Base-by-base conservation (phyloP, 805 yeast species). In the Kregervanrija delftensis region DNA sequence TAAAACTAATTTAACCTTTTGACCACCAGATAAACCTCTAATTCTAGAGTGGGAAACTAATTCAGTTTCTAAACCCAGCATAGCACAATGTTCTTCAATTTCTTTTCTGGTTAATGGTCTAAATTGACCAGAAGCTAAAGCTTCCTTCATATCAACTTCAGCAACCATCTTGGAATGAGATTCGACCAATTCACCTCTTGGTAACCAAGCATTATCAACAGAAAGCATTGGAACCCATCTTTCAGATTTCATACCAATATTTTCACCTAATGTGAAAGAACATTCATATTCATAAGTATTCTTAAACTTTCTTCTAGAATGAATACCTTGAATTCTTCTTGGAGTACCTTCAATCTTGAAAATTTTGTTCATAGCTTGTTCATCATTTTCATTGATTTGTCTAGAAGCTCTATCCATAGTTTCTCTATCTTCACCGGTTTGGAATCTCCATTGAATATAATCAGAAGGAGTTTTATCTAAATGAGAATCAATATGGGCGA, bases 381-480 rank as follows among this genome's bases (percentile, higher is more conserved):
- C 97, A 76, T 93, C 99, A 63, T 79, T 75, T 79, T 93, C 99
- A 69, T 86, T 89, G 72, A 93, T 89, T 72, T 84, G 91, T 81
- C 99, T 88, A 73, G 95, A 88, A 71, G 98, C 99, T 80, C 98
- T 87, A 81, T 93, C 99, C 99, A 93, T 93, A 76, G 99, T 93
- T 81, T 93, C 99, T 80, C 99, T 89, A 76, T 93, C 99, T 81
- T 93, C 99, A 90, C 99, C 99, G 69, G 99, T 93, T 81, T 93
- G 99, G 97, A 91, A 93, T 85, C 99, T 93, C 99, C 99, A 93
- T 80, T 93, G 99, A 64, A 93, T 93, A 80, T 93, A 93, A 81
- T 93, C 99, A 66, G 97, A 89, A 69, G 99, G 99, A 67, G 99
- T 93, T 83, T 86, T 87, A 83, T 93, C 99, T 72, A 91, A 81